phyloP scores from a whole-genome alignment of 1,284 basidiomycete genomes.

The Meira miltonrushii region DNA sequence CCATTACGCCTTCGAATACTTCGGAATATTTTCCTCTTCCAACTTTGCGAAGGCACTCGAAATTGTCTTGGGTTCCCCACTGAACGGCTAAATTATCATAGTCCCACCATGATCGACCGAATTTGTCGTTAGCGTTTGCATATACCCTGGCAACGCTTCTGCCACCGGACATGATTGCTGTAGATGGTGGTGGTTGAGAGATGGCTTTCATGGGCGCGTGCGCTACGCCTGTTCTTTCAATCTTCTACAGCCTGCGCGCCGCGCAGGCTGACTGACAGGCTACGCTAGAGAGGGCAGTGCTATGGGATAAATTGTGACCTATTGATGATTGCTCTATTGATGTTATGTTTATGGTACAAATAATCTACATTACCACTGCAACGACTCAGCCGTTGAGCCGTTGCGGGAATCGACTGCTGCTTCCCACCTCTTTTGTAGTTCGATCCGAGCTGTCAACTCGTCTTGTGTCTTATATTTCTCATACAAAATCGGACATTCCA shows the following conservation, averaged over 20 bases:
- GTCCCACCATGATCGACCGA: slow-evolving; percentile 61
- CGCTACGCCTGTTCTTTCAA: no score
- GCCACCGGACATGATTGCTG: slow-evolving; percentile 16
- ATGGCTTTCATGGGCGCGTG: no score
- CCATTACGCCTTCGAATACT: slow-evolving; percentile 94
- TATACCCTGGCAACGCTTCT: slow-evolving; percentile 58
- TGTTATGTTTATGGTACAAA: not conserved
- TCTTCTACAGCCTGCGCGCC: no score
- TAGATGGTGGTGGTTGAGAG: no score
- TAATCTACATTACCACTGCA: not conserved
- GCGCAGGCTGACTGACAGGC: no score
- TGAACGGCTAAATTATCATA: slow-evolving; percentile 56
- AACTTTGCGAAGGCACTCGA: slow-evolving; percentile 95
- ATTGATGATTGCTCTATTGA: not conserved
- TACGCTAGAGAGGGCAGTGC: no score
- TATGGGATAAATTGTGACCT: not conserved
- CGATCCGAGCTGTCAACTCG: not conserved
- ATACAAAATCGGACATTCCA: slow-evolving; percentile 45
- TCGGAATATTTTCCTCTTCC: slow-evolving; percentile 73
- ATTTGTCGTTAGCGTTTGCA: slow-evolving; percentile 60
- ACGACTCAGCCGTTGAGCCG: not conserved
- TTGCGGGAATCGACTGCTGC: not conserved
- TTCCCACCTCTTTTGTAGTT: not conserved
- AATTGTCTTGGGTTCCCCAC: slow-evolving; percentile 74
- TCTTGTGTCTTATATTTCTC: slow-evolving; percentile 17